A percentile compares a stretch with the other conserved stretches of the same genome.
These are phyloP conservation scores for Penicillium cosmopolitanum DNA, from an alignment of 495 filamentous ascomycete genomes.

Conservation along the genomic window DNA sequence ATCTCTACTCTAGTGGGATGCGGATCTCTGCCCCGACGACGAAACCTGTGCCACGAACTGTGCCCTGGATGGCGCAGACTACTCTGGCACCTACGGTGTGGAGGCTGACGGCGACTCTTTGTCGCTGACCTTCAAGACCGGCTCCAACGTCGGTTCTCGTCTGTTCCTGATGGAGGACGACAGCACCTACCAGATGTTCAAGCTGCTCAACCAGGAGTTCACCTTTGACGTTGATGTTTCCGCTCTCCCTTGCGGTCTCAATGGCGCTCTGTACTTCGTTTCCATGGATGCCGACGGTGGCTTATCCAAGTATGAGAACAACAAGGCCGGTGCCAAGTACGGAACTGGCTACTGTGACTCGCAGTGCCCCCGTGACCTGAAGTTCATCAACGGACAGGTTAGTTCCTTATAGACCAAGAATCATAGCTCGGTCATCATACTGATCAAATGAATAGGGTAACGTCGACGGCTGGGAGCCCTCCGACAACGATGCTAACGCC, in stretches of 20 bases:
- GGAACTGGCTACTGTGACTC: slow-evolving; percentile 79
- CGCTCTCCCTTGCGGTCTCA: slow-evolving; percentile 68
- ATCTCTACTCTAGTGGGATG: slow-evolving; percentile 45
- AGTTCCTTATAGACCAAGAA: neutral
- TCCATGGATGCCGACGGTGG: slow-evolving; percentile 69
- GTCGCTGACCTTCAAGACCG: slow-evolving; percentile 59
- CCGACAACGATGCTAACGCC: slow-evolving; percentile 60
- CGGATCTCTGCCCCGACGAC: slow-evolving; percentile 56
- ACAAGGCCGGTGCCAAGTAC: slow-evolving; percentile 70
- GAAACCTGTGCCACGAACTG: slow-evolving; percentile 60
- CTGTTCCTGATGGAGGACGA: slow-evolving; percentile 62
- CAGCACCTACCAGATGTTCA: slow-evolving; percentile 61
- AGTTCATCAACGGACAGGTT: slow-evolving; percentile 68
- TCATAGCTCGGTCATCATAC: neutral
- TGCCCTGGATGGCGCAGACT: slow-evolving; percentile 64
- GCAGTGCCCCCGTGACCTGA: slow-evolving; percentile 66
- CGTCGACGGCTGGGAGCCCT: slow-evolving; percentile 61
- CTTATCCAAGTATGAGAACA: slow-evolving; percentile 50
- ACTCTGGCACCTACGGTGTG: slow-evolving; percentile 59
- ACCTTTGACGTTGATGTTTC: slow-evolving; percentile 70
- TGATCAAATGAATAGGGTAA: slow-evolving; percentile 42
- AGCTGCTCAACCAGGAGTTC: slow-evolving; percentile 65
- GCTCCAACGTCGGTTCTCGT: slow-evolving; percentile 54
- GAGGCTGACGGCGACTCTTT: slow-evolving; percentile 54
- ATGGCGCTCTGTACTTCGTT: slow-evolving; percentile 74